Evolutionary conservation across 2,329 filamentous ascomycete species (phyloP), one percentile per base, ranked within the genome.

Genomic region (Xylariaceae sp.): DNA sequence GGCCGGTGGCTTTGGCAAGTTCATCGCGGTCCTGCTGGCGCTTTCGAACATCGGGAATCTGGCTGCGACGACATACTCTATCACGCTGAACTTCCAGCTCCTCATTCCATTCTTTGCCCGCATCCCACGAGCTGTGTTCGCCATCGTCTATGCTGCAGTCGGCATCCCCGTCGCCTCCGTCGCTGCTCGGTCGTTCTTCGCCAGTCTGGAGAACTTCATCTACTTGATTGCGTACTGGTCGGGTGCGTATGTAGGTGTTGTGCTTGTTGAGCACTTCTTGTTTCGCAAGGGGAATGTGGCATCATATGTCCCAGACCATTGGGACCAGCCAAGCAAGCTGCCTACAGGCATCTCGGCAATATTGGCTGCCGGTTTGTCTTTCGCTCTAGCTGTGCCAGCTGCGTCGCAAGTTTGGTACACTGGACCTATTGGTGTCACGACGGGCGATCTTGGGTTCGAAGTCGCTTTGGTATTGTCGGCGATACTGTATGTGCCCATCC

Each of bases 391-490:
- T 2, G 69, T 85, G 6, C 81, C 82, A 0, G 78, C 75, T 31
- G 84, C 85, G 75, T 73, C 71, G 10, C 78, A 83, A 64, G 76
- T 74, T 4, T 85, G 81, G 81, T 85, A 75, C 59, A 77, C 73
- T 9, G 82, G 82, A 0, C 81, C 81, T 0, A 78, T 85, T 56
- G 82, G 81, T 0, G 66, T 73, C 64, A 75, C 58, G 33, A 82
- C 81, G 11, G 83, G 83, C 0, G 82, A 86, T 55, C 78, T 86
- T 62, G 83, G 83, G 0, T 85, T 86, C 49, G 83, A 86, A 68
- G 67, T 83, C 62, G 82, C 82, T 0, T 77, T 85, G 59, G 71
- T 73, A 27, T 61, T 76, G 11, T 71, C 70, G 9, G 66, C 65
- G n/a, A 39, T 72, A 48, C 54, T 75, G 19, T 76, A 77, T 53